Evolutionary conservation across 2,329 filamentous ascomycete genomes (phyloP).

Genomic region (Karstenula rhodostoma): DNA sequence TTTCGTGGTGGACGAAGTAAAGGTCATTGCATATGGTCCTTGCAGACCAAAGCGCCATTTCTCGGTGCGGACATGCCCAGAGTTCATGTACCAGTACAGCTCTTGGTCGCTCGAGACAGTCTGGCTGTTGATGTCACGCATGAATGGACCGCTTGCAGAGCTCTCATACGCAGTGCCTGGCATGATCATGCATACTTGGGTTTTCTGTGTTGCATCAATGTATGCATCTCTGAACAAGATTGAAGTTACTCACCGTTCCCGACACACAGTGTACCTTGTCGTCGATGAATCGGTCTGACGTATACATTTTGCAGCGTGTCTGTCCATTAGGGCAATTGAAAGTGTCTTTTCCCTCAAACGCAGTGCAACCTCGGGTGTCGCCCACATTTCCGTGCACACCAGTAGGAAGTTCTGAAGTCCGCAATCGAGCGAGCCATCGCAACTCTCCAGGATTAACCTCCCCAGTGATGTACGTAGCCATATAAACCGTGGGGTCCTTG

Average conservation of each 20-base stretch:
- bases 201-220: slow-evolving; percentile 21
- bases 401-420: slow-evolving; percentile 25
- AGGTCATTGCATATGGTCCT: slow-evolving; percentile 34
- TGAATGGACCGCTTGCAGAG: slow-evolving; percentile 32
- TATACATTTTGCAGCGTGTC: slow-evolving; percentile 36
- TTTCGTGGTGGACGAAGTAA: slow-evolving; percentile 22
- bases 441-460: slow-evolving; percentile 37
- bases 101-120: slow-evolving; percentile 29
- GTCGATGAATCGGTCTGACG: slow-evolving; percentile 33
- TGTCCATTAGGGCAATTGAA: slow-evolving; percentile 31
- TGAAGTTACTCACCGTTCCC: slow-evolving; percentile 23
- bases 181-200: slow-evolving; percentile 35
- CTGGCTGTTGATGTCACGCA: slow-evolving; percentile 37
- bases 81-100: slow-evolving; percentile 38
- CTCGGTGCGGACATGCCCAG: slow-evolving; percentile 34
- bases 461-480: slow-evolving; percentile 33
- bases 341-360: slow-evolving; percentile 35
- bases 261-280: slow-evolving; percentile 34
- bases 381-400: slow-evolving; percentile 34
- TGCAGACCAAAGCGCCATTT: slow-evolving; percentile 32
- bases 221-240: too few relatives aligned
- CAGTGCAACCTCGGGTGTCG: slow-evolving; percentile 28
- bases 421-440: slow-evolving; percentile 13
- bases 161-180: slow-evolving; percentile 33
- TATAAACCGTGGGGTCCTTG: slow-evolving; percentile 31